Percentiles rank a stretch among this genome's conserved stretches.
phyloP scores from a whole-genome alignment of 2,329 filamentous ascomycete genomes.

The Pleoardoris graminearum region DNA sequence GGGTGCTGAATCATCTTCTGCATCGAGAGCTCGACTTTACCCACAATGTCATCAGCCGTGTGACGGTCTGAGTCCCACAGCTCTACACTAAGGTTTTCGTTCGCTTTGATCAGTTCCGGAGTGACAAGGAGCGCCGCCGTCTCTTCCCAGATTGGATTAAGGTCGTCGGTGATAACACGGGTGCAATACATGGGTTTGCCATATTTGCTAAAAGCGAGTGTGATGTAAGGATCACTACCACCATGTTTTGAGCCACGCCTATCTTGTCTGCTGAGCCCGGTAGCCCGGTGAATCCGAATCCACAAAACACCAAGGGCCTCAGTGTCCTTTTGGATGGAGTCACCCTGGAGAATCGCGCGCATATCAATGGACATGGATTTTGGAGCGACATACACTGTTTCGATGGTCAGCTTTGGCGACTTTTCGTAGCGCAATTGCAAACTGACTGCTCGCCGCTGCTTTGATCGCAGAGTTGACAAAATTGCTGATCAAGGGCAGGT shows the following conservation, averaged over 20 bases:
- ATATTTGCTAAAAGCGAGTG: slow-evolving; percentile 92
- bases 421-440: background rate
- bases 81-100: slow-evolving; percentile 91
- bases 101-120: slow-evolving; percentile 85
- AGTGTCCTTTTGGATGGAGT: slow-evolving; percentile 88
- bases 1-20: slow-evolving; percentile 95
- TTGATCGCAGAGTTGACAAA: slow-evolving; percentile 96
- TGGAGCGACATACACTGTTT: slow-evolving; percentile 79
- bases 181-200: slow-evolving; percentile 98
- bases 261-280: slow-evolving; percentile 90
- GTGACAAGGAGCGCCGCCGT: slow-evolving; percentile 83
- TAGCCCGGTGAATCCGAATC: slow-evolving; percentile 86
- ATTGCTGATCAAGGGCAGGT: slow-evolving; percentile 89
- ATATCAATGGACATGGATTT: slow-evolving; percentile 93
- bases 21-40: slow-evolving; percentile 90
- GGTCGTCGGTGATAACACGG: slow-evolving; percentile 89
- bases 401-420: slow-evolving; percentile 34
- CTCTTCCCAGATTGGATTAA: slow-evolving; percentile 93
- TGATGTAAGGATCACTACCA: slow-evolving; percentile 94
- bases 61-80: slow-evolving; percentile 95
- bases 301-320: slow-evolving; percentile 87
- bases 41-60: slow-evolving; percentile 91
- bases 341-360: slow-evolving; percentile 85
- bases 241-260: slow-evolving; percentile 78
- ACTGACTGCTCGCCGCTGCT: slow-evolving; percentile 67